Percentiles rank a stretch among this genome's conserved stretches.
Evolutionary conservation across 176 grass and related monocot species (phyloP).

Genomic region (Eremochloa ophiuroides): DNA sequence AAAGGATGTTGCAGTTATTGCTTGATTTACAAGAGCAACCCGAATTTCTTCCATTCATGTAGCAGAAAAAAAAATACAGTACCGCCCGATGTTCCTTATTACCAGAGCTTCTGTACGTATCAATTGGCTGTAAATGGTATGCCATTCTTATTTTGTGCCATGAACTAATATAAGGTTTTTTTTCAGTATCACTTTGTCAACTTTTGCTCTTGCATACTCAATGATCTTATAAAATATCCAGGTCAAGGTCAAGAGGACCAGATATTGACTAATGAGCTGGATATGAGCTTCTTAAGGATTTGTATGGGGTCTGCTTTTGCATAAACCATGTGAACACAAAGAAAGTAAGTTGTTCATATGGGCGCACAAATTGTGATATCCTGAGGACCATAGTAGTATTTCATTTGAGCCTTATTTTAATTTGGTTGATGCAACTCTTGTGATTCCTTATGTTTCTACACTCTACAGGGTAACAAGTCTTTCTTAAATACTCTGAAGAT

Average conservation of each 20-base stretch:
- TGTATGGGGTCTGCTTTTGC: not conserved
- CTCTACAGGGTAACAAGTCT: constrained; percentile 1
- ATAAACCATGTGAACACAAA: constrained; percentile 24
- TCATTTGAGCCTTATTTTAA: not conserved
- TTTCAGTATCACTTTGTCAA: not conserved
- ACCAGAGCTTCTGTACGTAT: not conserved
- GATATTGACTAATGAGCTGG: constrained; percentile 6
- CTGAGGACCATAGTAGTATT: not conserved
- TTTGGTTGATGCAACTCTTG: not conserved
- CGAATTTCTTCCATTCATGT: constrained; percentile 2
- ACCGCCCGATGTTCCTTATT: not conserved
- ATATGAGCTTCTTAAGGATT: constrained; percentile 4
- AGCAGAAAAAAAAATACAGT: no score
- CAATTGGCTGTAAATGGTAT: not conserved
- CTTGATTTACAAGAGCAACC: constrained; percentile 29
- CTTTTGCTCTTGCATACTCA: not conserved
- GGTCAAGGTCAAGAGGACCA: constrained; percentile 1
- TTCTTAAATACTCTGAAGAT: constrained; percentile 9
- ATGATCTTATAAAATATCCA: constrained; percentile 7
- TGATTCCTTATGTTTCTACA: constrained; percentile 6
- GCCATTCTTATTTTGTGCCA: not conserved
- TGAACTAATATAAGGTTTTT: not conserved
- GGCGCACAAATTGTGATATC: not conserved
- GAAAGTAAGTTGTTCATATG: constrained; percentile 7
- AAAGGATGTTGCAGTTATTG: constrained; percentile 30